Evolutionary conservation across 495 filamentous ascomycete species (phyloP).

Genomic region (Physcia stellaris): DNA sequence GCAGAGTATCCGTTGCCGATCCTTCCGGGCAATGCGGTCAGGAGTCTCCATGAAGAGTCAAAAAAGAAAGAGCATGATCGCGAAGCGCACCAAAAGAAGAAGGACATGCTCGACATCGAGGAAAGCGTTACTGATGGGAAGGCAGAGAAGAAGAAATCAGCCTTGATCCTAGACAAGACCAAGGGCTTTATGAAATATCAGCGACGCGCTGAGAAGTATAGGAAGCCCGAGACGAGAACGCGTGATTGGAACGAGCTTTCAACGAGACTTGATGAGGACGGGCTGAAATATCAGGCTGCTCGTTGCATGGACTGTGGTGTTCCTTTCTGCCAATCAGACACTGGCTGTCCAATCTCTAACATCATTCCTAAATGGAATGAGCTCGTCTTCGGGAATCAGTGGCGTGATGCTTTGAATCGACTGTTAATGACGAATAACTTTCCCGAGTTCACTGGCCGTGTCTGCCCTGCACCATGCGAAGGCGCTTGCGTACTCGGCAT

Average conservation of each 20-base stretch:
- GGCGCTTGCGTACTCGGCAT: constrained; percentile 96
- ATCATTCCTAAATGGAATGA: constrained; percentile 99
- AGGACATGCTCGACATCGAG: constrained; percentile 85
- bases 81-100: constrained; percentile 50
- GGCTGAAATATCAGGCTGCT: constrained; percentile 96
- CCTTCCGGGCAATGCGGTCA: constrained; percentile 35
- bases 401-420: constrained; percentile 89
- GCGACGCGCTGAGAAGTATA: constrained; percentile 89
- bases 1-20: constrained; percentile 73
- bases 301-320: constrained; percentile 99
- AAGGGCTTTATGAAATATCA: constrained; percentile 98
- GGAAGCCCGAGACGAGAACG: constrained; percentile 68
- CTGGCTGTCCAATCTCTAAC: constrained; percentile 95
- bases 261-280: constrained; percentile 80
- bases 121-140: constrained; percentile 79
- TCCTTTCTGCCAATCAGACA: constrained; percentile 97
- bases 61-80: constrained; percentile 47
- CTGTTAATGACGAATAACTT: constrained; percentile 99
- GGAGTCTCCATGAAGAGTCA: constrained; percentile 35
- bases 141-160: constrained; percentile 85
- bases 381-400: constrained; percentile 82
- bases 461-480: constrained; percentile 96
- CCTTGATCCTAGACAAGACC: constrained; percentile 93
- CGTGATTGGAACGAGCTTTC: constrained; percentile 95
- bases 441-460: constrained; percentile 96